Evolutionary conservation across 108 stramenopile species (phyloP).

Genomic region (Cyclostephanos invisitatus): DNA sequence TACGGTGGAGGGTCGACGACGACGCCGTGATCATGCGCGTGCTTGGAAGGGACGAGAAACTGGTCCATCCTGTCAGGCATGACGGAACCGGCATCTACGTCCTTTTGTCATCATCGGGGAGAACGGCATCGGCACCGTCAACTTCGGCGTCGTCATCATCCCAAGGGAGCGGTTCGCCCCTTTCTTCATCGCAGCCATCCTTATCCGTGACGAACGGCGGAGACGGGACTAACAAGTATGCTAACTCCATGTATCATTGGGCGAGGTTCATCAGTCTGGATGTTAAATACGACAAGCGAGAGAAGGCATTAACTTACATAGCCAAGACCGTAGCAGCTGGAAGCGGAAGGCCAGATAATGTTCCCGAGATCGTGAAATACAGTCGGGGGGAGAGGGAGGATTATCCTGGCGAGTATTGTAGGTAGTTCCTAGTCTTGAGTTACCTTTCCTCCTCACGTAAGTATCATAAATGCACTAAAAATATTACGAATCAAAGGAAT

Average conservation of each 20-base stretch:
- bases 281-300: constrained; percentile 14
- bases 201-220: not conserved
- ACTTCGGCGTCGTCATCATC: not conserved
- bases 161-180: not conserved
- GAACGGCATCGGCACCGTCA: not conserved
- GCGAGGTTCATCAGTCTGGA: constrained; percentile 13
- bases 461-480: no score
- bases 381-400: not conserved
- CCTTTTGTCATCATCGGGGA: not conserved
- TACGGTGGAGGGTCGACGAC: constrained; percentile 6
- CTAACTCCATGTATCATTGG: constrained; percentile 9
- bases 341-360: not conserved
- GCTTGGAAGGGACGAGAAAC: constrained; percentile 4
- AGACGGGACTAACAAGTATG: not conserved
- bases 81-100: constrained; percentile 14
- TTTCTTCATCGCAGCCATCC: not conserved
- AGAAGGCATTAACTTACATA: not conserved
- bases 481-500: no score
- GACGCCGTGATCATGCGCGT: constrained; percentile 4
- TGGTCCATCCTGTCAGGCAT: constrained; percentile 19
- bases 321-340: constrained; percentile 11
- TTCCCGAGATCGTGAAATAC: not conserved
- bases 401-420: not conserved
- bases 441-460: not conserved
- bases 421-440: not conserved